Percentiles rank a stretch among this genome's conserved stretches.
These are phyloP conservation scores for Penicillium sp. DNA, from an alignment of 2,329 filamentous ascomycete genomes.

Conservation along the genomic window DNA sequence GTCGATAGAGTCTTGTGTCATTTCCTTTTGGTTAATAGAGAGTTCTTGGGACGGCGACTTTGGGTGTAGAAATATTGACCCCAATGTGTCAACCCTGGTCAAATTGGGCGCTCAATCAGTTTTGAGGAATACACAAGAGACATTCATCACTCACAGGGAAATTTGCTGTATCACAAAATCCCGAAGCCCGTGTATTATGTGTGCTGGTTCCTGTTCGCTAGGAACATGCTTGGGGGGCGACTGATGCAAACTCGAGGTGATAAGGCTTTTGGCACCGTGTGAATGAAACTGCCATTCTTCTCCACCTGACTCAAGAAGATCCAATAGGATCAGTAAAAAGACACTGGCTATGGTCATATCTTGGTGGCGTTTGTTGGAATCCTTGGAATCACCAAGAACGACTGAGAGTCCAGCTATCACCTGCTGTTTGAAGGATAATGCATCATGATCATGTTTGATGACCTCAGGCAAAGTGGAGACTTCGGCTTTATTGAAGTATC, in stretches of 20 bases:
- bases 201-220: not conserved
- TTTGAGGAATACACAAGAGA: not conserved
- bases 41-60: not conserved
- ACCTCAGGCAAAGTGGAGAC: not conserved
- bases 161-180: not conserved
- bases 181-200: not conserved
- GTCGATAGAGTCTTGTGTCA: slow-evolving; percentile 2
- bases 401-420: slow-evolving; percentile 18
- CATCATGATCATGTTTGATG: slow-evolving; percentile 16
- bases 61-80: slow-evolving; percentile 1
- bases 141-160: not conserved
- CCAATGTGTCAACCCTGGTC: slow-evolving; percentile 5
- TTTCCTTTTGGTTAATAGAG: not conserved
- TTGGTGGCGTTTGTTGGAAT: not conserved
- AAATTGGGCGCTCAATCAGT: not conserved
- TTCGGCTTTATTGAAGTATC: not conserved
- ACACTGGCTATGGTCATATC: not conserved
- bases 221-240: not conserved
- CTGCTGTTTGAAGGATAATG: slow-evolving; percentile 23
- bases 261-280: slow-evolving; percentile 3
- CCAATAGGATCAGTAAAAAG: slow-evolving; percentile 6
- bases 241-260: not conserved
- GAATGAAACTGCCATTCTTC: slow-evolving; percentile 11
- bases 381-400: slow-evolving; percentile 2
- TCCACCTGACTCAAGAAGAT: slow-evolving; percentile 10